Percentiles rank a stretch among this genome's conserved stretches.
phyloP scores from a whole-genome alignment of 495 filamentous ascomycete species.

The Xylaria palmicola region DNA sequence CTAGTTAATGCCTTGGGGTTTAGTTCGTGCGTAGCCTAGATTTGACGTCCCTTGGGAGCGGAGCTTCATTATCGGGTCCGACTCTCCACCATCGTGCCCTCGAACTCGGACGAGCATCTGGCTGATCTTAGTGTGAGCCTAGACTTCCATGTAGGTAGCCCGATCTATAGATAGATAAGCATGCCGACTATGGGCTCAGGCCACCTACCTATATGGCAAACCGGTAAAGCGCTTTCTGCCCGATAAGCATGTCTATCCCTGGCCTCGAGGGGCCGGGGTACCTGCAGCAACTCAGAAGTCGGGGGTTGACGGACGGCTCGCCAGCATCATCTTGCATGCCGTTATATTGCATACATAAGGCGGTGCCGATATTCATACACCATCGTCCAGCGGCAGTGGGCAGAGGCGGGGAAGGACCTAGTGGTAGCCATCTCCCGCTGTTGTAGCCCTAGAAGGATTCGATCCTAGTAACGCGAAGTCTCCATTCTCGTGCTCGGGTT shows the following conservation, averaged over 20 bases:
- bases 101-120: background rate
- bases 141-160: background rate
- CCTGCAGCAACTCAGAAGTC: constrained; percentile 15
- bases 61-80: background rate
- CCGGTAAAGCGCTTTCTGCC: background rate
- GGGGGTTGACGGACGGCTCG: constrained; percentile 5
- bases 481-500: background rate
- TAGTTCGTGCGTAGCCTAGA: background rate
- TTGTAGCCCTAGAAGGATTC: background rate
- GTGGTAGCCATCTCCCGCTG: background rate
- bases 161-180: background rate
- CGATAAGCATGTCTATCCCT: constrained; percentile 18
- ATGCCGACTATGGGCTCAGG: background rate
- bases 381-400: background rate
- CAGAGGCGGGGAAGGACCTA: background rate
- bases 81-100: background rate
- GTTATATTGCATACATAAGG: constrained; percentile 8
- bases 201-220: background rate
- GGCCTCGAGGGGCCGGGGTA: background rate
- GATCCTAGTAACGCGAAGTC: background rate
- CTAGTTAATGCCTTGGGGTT: background rate
- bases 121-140: background rate
- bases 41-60: background rate
- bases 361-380: background rate
- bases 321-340: constrained; percentile 13